phyloP scores from a whole-genome alignment of 2,329 filamentous ascomycete species.

The Colletotrichum navitas region DNA sequence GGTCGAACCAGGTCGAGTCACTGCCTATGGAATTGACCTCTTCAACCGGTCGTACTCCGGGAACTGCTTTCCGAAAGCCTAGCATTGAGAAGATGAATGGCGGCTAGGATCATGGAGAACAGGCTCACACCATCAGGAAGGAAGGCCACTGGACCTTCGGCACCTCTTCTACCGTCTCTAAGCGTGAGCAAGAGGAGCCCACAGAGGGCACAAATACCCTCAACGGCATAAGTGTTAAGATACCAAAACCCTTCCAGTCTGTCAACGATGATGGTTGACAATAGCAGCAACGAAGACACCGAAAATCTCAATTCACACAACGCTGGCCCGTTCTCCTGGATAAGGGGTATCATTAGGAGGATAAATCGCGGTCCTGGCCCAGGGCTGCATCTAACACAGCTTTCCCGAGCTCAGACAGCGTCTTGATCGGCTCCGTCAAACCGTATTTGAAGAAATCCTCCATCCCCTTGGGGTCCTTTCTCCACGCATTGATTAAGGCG shows the following conservation, averaged over 20 bases:
- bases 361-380: constrained; percentile 40
- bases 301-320: too few relatives aligned
- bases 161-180: neutral
- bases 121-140: neutral
- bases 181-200: neutral
- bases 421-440: constrained; percentile 62
- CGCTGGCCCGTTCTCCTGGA: neutral
- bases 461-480: constrained; percentile 53
- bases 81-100: neutral
- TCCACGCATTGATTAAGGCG: constrained; percentile 59
- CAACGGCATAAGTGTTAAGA: constrained; percentile 13
- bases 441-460: constrained; percentile 62
- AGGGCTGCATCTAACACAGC: constrained; percentile 59
- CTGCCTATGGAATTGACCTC: constrained; percentile 59
- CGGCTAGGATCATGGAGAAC: neutral
- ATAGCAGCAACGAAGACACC: neutral
- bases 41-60: constrained; percentile 45
- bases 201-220: neutral
- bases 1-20: constrained; percentile 55
- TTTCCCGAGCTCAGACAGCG: constrained; percentile 61
- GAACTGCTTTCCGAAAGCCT: neutral
- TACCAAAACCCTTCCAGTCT: neutral
- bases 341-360: constrained; percentile 23
- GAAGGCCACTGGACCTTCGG: neutral
- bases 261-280: neutral